Evolutionary conservation across 331 rosid genomes (phyloP).

Genomic region (Arachis monticola): DNA sequence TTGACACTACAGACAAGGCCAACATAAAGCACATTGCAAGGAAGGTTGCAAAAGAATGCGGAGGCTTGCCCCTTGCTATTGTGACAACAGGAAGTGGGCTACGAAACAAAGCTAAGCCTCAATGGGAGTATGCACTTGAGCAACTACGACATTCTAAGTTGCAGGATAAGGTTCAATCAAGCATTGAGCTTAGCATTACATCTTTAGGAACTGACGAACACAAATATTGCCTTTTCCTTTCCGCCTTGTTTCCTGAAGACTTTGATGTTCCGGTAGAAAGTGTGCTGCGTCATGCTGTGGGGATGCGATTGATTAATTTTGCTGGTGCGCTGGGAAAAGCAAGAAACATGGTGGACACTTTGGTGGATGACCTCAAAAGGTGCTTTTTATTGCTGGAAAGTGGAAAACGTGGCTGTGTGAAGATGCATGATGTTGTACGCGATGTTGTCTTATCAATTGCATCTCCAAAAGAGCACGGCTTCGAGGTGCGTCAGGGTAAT

Average conservation of each 20-base stretch:
- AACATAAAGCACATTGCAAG: slow-evolving; percentile 16
- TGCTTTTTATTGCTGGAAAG: slow-evolving; percentile 11
- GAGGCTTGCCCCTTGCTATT: slow-evolving; percentile 2
- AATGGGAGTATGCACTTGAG: slow-evolving; percentile 22
- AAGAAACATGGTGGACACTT: background rate
- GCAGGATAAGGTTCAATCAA: background rate
- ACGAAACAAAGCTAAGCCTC: background rate
- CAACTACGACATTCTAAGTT: background rate
- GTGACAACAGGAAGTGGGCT: slow-evolving; percentile 30
- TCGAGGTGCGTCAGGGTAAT: background rate
- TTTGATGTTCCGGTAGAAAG: background rate
- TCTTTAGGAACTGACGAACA: background rate
- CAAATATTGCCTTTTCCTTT: slow-evolving; percentile 24
- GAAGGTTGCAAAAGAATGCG: slow-evolving; percentile 31
- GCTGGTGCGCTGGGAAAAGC: background rate
- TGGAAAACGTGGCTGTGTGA: background rate
- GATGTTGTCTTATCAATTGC: background rate
- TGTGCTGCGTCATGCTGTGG: slow-evolving; percentile 10
- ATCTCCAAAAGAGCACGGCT: background rate
- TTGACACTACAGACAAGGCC: background rate
- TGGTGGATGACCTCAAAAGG: background rate
- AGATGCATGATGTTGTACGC: slow-evolving; percentile 20
- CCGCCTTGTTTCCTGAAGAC: slow-evolving; percentile 2
- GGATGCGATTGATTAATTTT: background rate
- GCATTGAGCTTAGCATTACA: slow-evolving; percentile 20